These are phyloP conservation scores for Bipolaris bicolor DNA, from an alignment of 2,329 filamentous ascomycete species.

Conservation along the genomic window DNA sequence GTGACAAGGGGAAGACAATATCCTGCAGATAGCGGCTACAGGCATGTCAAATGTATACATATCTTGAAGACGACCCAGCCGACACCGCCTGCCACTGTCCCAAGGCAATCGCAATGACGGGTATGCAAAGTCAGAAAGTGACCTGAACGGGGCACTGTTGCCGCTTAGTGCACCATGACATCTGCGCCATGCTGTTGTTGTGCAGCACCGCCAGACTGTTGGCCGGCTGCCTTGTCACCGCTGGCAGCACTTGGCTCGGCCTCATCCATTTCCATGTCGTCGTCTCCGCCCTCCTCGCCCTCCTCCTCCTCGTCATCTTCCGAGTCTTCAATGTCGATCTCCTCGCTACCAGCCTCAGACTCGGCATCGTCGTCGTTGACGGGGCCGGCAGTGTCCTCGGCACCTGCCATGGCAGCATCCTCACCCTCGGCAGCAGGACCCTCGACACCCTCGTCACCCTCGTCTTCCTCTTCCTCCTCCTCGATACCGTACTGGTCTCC, in stretches of 20 bases:
- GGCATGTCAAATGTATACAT: neutral
- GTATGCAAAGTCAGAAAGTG: slow-evolving; percentile 1
- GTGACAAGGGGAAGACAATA: slow-evolving; percentile 9
- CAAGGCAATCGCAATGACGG: slow-evolving; percentile 6
- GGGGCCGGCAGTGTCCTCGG: slow-evolving; percentile 60
- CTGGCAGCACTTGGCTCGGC: slow-evolving; percentile 49
- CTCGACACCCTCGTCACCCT: slow-evolving; percentile 65
- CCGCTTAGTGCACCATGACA: slow-evolving; percentile 50
- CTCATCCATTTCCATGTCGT: slow-evolving; percentile 65
- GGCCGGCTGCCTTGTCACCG: slow-evolving; percentile 41
- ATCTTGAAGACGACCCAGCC: slow-evolving; percentile 3
- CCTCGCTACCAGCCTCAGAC: slow-evolving; percentile 78
- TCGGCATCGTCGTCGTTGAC: slow-evolving; percentile 68
- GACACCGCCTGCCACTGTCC: neutral
- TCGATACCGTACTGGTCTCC: slow-evolving; percentile 87
- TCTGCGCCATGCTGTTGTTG: slow-evolving; percentile 39
- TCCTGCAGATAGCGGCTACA: neutral
- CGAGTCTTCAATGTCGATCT: slow-evolving; percentile 77
- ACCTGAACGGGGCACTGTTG: neutral
- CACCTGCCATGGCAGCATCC: slow-evolving; percentile 78
- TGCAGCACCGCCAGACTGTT: slow-evolving; percentile 31
- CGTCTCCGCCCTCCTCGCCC: slow-evolving; percentile 61
- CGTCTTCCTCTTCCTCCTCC: slow-evolving; percentile 71
- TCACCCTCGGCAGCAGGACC: slow-evolving; percentile 60
- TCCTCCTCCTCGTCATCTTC: slow-evolving; percentile 75